Conservation (phyloP, 805 yeast genomes). For the Candida stauntonica region DNA sequence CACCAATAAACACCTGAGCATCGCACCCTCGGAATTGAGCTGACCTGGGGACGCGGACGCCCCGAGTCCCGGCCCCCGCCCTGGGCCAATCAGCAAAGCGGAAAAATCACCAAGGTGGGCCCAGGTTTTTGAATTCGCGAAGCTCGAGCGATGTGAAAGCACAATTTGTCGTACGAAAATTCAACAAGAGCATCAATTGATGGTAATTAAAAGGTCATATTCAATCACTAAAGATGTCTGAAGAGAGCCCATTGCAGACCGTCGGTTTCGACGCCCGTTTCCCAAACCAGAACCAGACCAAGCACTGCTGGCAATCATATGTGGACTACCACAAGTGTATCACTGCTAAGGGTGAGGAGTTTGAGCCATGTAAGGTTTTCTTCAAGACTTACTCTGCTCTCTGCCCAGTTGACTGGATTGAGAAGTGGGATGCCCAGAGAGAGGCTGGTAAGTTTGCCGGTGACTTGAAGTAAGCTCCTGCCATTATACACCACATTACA, state of each 20-base stretch:
- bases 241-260: constrained; percentile 47
- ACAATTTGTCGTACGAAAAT: constrained; percentile 8
- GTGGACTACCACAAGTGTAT: constrained; percentile 98
- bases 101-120: constrained; percentile 11
- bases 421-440: constrained; percentile 87
- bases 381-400: constrained; percentile 84
- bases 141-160: constrained; percentile 1
- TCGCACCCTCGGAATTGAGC: neutral
- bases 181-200: neutral
- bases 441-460: constrained; percentile 53
- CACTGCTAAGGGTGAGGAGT: constrained; percentile 95
- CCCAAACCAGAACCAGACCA: constrained; percentile 97
- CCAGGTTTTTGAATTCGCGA: too few relatives aligned
- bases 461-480: constrained; percentile 33
- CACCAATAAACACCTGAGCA: too few relatives aligned
- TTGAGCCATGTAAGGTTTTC: constrained; percentile 95
- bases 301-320: constrained; percentile 97
- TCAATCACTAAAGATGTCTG: constrained; percentile 21
- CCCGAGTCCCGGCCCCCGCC: neutral
- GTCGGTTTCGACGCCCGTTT: constrained; percentile 88
- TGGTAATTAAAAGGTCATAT: too few relatives aligned
- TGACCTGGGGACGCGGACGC: too few relatives aligned
- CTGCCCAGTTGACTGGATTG: constrained; percentile 83
- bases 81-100: constrained; percentile 16
- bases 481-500: constrained; percentile 1